A percentile compares a stretch with the other conserved stretches of the same genome.
Conservation (phyloP, 108 stramenopile genomes). For the Cylindrotheca fusiformis region DNA sequence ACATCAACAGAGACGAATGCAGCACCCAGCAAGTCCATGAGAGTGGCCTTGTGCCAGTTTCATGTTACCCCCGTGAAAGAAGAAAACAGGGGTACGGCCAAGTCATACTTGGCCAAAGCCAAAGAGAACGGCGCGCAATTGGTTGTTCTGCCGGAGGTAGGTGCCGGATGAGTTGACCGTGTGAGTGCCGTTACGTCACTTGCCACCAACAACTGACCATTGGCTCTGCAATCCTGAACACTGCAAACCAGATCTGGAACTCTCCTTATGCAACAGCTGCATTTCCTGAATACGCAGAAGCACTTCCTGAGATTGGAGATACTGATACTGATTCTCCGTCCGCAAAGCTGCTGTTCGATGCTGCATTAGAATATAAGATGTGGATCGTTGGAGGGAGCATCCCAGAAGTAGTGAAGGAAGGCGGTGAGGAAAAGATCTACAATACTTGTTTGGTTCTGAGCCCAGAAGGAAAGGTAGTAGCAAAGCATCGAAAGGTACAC, state of each 20-base stretch:
- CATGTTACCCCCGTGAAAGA: slow-evolving; percentile 78
- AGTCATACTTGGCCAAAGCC: slow-evolving; percentile 65
- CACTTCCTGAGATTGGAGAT: slow-evolving; percentile 68
- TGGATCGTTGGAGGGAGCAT: slow-evolving; percentile 97
- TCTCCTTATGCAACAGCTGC: slow-evolving; percentile 94
- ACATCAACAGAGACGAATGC: slow-evolving; percentile 6
- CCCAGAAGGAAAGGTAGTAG: slow-evolving; percentile 74
- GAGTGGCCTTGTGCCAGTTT: slow-evolving; percentile 92
- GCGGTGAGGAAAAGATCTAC: slow-evolving; percentile 66
- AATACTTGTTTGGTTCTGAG: slow-evolving; percentile 87
- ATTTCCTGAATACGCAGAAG: slow-evolving; percentile 96
- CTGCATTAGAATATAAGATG: slow-evolving; percentile 65
- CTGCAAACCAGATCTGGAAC: slow-evolving; percentile 93
- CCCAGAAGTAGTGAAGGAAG: slow-evolving; percentile 71
- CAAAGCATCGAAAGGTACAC: slow-evolving; percentile 96
- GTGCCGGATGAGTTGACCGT: too few relatives aligned
- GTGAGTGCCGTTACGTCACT: too few relatives aligned
- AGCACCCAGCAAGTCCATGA: slow-evolving; percentile 10
- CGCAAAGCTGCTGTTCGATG: slow-evolving; percentile 42
- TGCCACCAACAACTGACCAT: too few relatives aligned
- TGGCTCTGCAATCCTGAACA: too few relatives aligned
- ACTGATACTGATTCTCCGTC: slow-evolving; percentile 35
- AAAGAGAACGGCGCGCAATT: slow-evolving; percentile 69
- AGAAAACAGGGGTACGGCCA: slow-evolving; percentile 72
- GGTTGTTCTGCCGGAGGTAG: slow-evolving; percentile 85